A percentile compares a stretch with the other conserved stretches of the same genome.
These are phyloP conservation scores for Cladorrhinum sp. DNA, from an alignment of 2,329 filamentous ascomycete genomes.

Conservation along the genomic window DNA sequence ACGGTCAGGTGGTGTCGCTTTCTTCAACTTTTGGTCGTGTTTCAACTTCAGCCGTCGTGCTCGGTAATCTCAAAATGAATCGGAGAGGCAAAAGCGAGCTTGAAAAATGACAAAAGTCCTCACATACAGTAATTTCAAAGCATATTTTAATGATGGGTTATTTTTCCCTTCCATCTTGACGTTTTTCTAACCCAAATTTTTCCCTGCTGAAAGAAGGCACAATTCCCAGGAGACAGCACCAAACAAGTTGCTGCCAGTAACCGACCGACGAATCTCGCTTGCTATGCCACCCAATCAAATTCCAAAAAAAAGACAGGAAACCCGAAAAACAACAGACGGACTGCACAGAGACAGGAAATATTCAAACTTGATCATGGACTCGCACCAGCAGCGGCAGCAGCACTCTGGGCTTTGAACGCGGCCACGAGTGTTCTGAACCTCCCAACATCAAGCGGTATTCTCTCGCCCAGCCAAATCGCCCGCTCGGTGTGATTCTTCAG, in stretches of 20 bases:
- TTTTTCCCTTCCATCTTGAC: too few species aligned
- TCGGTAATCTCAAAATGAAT: not conserved
- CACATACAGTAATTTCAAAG: not conserved
- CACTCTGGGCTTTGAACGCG: not conserved
- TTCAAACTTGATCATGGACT: not conserved
- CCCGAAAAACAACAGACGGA: not conserved
- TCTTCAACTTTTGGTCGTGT: not conserved
- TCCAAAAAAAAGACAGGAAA: not conserved
- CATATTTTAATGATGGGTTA: too few species aligned
- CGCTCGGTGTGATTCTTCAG: conserved; percentile 62
- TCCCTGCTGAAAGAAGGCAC: not conserved
- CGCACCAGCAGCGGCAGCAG: not conserved
- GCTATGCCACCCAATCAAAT: not conserved
- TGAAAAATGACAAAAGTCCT: not conserved
- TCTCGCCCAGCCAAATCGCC: conserved; percentile 73
- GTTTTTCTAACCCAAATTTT: not conserved
- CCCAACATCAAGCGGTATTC: conserved; percentile 56
- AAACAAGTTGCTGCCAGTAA: not conserved
- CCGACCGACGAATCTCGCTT: not conserved
- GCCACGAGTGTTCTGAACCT: conserved; percentile 40
- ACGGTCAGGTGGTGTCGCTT: not conserved
- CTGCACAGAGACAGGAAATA: too few species aligned
- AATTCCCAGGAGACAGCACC: not conserved
- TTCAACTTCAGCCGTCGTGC: not conserved
- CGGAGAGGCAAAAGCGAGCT: not conserved